Evolutionary conservation across 208 protist species (phyloP), one percentile per base, ranked within the genome.

Genomic region (Acanthamoeba sp.): DNA sequence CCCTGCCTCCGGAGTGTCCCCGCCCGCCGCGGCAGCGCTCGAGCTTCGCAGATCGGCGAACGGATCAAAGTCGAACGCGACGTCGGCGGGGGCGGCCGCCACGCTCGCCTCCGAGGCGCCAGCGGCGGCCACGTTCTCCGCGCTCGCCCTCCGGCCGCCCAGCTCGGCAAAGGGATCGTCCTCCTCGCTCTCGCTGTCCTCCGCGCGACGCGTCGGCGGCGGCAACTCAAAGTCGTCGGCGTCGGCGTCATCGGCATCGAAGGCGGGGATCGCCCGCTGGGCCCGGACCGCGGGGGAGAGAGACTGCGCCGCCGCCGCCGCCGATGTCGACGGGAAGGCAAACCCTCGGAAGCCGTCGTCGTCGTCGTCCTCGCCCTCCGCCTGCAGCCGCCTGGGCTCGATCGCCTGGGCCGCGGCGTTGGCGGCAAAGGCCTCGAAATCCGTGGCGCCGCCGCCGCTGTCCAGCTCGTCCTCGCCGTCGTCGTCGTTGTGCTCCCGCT

Each of bases 371-470:
- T 55, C 48, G 16, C 16, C 48, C 10, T n/a, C 64, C 29, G 34
- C 9, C 34, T 73, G 64, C 27, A 16, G 64, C 9, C 34, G 50
- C 18, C 1, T 73, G 34, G 64, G 27, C 18, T 66, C 59, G 59
- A 10, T 4, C 27, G 27, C 59, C 18, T 78, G 69, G 27, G 69
- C n/a, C n/a, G n/a, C 29, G 38, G 6, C 38, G 69, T 42, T 78
- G 69, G 10, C 18, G 27, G 69, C 69, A 45, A 78, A 78, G 6
- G n/a, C 69, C 69, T 78, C 69, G n/a, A 78, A 78, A 34, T 45
- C 34, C 18, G 69, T 78, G 27, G 59, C 34, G 18, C 12, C 12
- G 34, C 27, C 18, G 34, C 36, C 64, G 29, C 22, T 69, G 29
- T 12, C 69, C 38, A 22, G 22, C 7, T 73, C 27, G 64, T 73